These are phyloP conservation scores for Ceratocystiopsis brevicomis DNA, from an alignment of 2,329 filamentous ascomycete species.

Conservation along the genomic window DNA sequence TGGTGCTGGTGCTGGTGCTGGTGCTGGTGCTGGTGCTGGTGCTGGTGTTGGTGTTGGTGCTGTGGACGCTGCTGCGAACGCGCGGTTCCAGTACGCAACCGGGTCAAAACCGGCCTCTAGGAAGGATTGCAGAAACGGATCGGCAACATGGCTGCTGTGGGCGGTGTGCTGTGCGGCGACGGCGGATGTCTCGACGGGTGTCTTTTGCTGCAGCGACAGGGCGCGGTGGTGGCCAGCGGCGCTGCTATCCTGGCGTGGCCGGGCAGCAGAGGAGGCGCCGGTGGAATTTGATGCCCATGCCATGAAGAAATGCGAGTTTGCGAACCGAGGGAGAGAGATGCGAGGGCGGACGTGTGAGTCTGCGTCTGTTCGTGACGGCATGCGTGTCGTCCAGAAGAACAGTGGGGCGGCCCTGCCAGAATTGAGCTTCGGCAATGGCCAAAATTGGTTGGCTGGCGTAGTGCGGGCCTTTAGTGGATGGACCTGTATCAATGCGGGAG, in stretches of 20 bases:
- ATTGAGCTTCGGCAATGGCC: too few relatives aligned
- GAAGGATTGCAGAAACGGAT: constrained; percentile 58
- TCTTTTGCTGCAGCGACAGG: constrained; percentile 21
- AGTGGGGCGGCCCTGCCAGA: too few relatives aligned
- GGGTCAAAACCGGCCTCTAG: constrained; percentile 67
- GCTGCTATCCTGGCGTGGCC: constrained; percentile 29
- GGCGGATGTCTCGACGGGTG: not conserved
- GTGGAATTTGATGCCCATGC: constrained; percentile 21
- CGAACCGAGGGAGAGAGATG: not conserved
- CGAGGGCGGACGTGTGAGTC: too few relatives aligned
- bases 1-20: constrained; percentile 8
- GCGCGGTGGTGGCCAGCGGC: too few relatives aligned
- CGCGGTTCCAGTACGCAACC: constrained; percentile 66
- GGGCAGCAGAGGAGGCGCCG: constrained; percentile 5
- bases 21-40: constrained; percentile 4
- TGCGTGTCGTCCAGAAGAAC: too few relatives aligned
- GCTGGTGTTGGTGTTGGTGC: constrained; percentile 9
- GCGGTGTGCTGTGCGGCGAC: constrained; percentile 14
- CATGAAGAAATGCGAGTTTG: constrained; percentile 11
- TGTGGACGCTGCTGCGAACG: constrained; percentile 37
- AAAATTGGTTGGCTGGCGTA: too few relatives aligned
- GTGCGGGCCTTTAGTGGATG: too few relatives aligned
- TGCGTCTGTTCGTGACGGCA: too few relatives aligned
- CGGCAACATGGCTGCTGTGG: constrained; percentile 46
- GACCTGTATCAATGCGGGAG: too few relatives aligned